Base-by-base conservation (phyloP, 2,329 filamentous ascomycete genomes). In the Penicillium carneum region DNA sequence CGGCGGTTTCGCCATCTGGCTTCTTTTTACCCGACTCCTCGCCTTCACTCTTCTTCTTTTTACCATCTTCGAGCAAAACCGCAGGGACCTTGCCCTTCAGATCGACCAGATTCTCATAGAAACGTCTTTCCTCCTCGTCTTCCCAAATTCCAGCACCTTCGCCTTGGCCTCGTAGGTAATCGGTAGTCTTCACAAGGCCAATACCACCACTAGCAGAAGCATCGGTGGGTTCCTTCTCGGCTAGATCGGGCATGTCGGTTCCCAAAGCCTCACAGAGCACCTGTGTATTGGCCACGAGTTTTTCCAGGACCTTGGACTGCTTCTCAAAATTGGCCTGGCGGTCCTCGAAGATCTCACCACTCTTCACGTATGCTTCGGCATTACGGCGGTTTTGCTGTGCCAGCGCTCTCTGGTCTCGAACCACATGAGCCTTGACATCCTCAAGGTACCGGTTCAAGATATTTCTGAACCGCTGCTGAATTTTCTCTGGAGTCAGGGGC, bases 81-180 rank as follows among this genome's bases (percentile, higher is more conserved):
- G 90, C 90, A 0, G 95, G 96, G 2, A 99, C 95, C 70, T 97
- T 96, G 69, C 96, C 95, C 74, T 96, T 97, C 16, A 99, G 82
- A 74, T 99, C 95, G 12, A 96, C 90, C 11, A 99, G 79, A 66
- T 97, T 98, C 81, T 99, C 95, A 79, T 99, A 99, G 76, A 99
- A 99, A 63, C 95, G 91, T 62, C 95, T 88, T 78, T 99, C 94
- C 57, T 99, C 95, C 73, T 99, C 95, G 70, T 99, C 95, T 80
- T 97, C 93, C 95, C 95, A 99, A 64, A 99, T 98, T 0, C 95
- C 95, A 26, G 93, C 87, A 20, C 93, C 93, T 61, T 98, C 94
- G 23, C 89, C 90, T 75, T 96, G 91, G 12, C 93, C 93, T 39
- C 92, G 90, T 41, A 98, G 83, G 72, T 97, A 98, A 69, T 98